phyloP scores from a whole-genome alignment of 345 rosid genomes.

The Brassica rapa region DNA sequence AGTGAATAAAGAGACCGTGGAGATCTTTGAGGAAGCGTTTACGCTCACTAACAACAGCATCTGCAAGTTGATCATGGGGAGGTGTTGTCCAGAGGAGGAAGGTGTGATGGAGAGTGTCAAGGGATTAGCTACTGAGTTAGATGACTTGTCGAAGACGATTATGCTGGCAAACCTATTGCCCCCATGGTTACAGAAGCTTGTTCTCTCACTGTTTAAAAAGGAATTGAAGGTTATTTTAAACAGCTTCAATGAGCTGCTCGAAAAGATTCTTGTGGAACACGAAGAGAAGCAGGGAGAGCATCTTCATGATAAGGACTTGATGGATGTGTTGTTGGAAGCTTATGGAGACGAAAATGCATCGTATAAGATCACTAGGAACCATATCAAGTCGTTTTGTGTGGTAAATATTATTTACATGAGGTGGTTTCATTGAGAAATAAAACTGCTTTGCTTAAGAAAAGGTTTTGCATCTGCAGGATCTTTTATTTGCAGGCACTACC shows the following conservation, averaged over 20 bases:
- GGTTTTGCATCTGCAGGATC: not conserved
- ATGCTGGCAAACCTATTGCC: not conserved
- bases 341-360: not conserved
- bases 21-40: not conserved
- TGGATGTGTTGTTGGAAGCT: not conserved
- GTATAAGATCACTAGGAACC: conserved; percentile 2
- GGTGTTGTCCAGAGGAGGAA: not conserved
- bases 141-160: not conserved
- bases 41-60: not conserved
- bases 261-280: not conserved
- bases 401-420: not conserved
- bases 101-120: not conserved
- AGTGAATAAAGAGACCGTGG: not conserved
- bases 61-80: not conserved
- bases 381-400: not conserved
- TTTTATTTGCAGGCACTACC: conserved; percentile 44
- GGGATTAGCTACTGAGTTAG: not conserved
- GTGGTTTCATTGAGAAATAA: not conserved
- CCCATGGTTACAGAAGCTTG: not conserved
- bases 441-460: not conserved
- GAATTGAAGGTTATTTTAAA: not conserved
- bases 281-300: not conserved
- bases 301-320: not conserved
- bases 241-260: not conserved
- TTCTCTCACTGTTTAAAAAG: not conserved